Evolutionary conservation across 306 rosid genomes (phyloP), one percentile per base, ranked within the genome.

Genomic region (Pachyrhizus erosus): DNA sequence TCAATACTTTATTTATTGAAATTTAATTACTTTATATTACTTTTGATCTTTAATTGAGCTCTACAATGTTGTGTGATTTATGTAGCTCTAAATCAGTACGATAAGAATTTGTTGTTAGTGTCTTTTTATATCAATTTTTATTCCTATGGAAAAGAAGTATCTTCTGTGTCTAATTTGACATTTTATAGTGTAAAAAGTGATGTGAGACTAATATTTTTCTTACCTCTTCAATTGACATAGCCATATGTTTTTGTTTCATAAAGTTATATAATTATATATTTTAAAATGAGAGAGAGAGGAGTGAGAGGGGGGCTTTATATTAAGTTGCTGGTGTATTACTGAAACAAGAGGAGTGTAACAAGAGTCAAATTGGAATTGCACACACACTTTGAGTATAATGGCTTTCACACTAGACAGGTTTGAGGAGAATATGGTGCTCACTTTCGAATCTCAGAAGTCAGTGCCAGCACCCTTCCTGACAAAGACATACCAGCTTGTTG

Each of bases 401-500:
- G 83, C 78, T 62, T 88, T 88, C 67, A 48, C 81, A 62, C 7
- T 85, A 64, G 88, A 87, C 9, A 80, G 80, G 55, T 73, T 80
- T 58, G 78, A 69, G 62, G 89, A 86, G 81, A 84, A 69, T 24
- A 79, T 83, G 81, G 76, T 76, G 70, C 75, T 81, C 73, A 78
- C 82, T 7, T 74, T 82, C 26, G 89, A 87, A 67, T 81, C 89
- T 23, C 83, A 87, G 40, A 87, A 88, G 78, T 57, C 88, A 68
- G 82, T 82, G 46, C 89, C 93, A 7, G 90, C 96, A 13, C 93
- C 96, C 3, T 91, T 91, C 72, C 60, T 91, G 74, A 86, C 88
- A 45, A 91, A 91, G 89, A 89, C 96, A 34, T 89, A 88, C 71
- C 80, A 89, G 60, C 89, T 91, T 12, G 96, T 91, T 75, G 96